A percentile compares a stretch with the other conserved stretches of the same genome.
These are phyloP conservation scores for Sporothrix pallida DNA, from an alignment of 2,329 filamentous ascomycete genomes.

Conservation along the genomic window DNA sequence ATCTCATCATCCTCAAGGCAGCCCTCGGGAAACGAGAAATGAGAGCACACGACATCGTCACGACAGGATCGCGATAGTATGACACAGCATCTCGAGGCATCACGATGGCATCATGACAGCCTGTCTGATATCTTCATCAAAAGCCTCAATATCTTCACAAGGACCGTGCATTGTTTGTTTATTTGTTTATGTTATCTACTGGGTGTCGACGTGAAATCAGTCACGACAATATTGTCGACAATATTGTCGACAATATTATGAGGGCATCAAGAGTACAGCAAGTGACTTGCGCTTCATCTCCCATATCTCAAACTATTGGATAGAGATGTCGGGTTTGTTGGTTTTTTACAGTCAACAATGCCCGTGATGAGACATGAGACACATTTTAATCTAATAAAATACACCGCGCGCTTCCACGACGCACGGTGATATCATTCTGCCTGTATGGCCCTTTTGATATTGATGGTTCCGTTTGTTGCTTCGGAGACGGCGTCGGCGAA, in stretches of 20 bases:
- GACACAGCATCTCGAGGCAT: background rate
- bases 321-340: background rate
- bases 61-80: background rate
- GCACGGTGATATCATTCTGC: slow-evolving; percentile 17
- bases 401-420: background rate
- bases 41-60: background rate
- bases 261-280: background rate
- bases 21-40: background rate
- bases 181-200: background rate
- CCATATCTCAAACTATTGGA: background rate
- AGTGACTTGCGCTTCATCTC: background rate
- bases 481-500: slow-evolving; percentile 1
- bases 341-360: background rate
- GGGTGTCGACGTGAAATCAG: background rate
- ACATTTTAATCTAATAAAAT: slow-evolving; percentile 9
- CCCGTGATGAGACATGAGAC: background rate
- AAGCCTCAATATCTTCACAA: background rate
- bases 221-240: background rate
- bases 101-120: slow-evolving; percentile 8
- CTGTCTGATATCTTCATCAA: background rate
- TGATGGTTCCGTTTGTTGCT: background rate
- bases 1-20: background rate
- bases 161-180: background rate
- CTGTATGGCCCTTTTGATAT: background rate
- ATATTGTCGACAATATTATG: background rate